Base-by-base conservation (phyloP, 495 filamentous ascomycete species). In the Penicillium mononematosum region DNA sequence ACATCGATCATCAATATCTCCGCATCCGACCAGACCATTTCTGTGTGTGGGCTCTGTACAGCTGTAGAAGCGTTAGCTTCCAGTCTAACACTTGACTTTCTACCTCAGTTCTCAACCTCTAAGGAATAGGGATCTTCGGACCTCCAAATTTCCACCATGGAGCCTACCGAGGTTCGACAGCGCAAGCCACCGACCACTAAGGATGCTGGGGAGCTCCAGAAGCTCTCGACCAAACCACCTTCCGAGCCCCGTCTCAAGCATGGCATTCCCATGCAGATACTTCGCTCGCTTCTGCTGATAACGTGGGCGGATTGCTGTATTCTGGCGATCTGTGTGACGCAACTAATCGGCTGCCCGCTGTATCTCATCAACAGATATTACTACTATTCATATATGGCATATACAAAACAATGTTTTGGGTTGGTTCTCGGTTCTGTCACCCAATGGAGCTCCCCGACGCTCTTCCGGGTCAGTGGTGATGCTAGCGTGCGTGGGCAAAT, bases 381-480 rank as follows among this genome's bases (percentile, higher is more conserved):
- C 43, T 88, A 81, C 69, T 85, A 87, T 60, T 72, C 78, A 5
- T 86, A 79, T 61, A 87, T 87, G 83, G 78, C 84, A n/a, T 70
- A 82, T 42, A 86, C 83, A 34, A 88, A 88, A 68, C 76, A 85
- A 64, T 78, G 74, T 19, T 88, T 88, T 62, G 83, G 81, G 5
- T 58, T 88, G 22, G 72, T 85, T 25, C 79, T 84, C 42, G 81
- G 78, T 1, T 80, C 82, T 22, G 75, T 86, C 53, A 87, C 83
- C 4, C 71, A 87, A 58, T 85, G 81, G 81, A 85, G 81, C 55
- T 79, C 73, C 58, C 85, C 85, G 1, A 86, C 83, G 0, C 67
- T 78, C 27, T 75, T 87, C 43, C 76, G 84, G 17, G 77, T 88
- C 38, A 85, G 82, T 55, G 85, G 85, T 29, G 85, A 88, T 62